Conservation (phyloP, 108 stramenopile species). For the Licmophora abbreviata region DNA sequence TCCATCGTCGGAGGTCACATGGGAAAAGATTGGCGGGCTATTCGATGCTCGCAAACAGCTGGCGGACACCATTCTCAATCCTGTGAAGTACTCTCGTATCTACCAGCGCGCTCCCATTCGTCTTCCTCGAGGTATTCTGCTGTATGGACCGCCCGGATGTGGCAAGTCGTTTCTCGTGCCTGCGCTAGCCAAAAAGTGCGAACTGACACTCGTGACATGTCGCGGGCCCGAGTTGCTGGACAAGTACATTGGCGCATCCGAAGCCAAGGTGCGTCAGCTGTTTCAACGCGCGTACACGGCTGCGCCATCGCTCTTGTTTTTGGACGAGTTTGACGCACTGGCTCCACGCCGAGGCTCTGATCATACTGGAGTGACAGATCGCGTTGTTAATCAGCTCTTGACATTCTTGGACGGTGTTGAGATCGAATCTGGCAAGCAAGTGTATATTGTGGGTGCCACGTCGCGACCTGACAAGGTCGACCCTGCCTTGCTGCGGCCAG, state of each 20-base stretch:
- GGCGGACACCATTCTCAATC: conserved; percentile 44
- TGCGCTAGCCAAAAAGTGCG: conserved; percentile 78
- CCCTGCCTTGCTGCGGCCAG: conserved; percentile 88
- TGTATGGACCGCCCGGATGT: conserved; percentile 72
- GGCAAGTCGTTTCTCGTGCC: conserved; percentile 82
- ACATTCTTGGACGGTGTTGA: conserved; percentile 96
- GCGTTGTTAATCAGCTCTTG: conserved; percentile 97
- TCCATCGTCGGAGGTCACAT: conserved; percentile 15
- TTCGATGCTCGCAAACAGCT: conserved; percentile 58
- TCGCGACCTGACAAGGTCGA: conserved; percentile 95
- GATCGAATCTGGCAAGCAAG: conserved; percentile 25
- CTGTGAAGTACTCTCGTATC: conserved; percentile 55
- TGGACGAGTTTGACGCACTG: conserved; percentile 94
- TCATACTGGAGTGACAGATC: conserved; percentile 94
- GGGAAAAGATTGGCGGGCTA: conserved; percentile 70
- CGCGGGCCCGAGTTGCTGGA: conserved; percentile 95
- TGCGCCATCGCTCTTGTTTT: conserved; percentile 88
- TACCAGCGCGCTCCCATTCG: conserved; percentile 56
- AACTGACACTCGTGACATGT: conserved; percentile 81
- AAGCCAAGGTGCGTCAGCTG: conserved; percentile 90
- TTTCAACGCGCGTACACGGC: conserved; percentile 84
- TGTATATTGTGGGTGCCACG: conserved; percentile 90
- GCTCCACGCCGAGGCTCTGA: conserved; percentile 93
- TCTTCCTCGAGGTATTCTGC: conserved; percentile 66
- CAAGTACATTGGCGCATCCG: conserved; percentile 95